phyloP scores from a whole-genome alignment of 2,329 filamentous ascomycete genomes.

The Penicillium sp. region DNA sequence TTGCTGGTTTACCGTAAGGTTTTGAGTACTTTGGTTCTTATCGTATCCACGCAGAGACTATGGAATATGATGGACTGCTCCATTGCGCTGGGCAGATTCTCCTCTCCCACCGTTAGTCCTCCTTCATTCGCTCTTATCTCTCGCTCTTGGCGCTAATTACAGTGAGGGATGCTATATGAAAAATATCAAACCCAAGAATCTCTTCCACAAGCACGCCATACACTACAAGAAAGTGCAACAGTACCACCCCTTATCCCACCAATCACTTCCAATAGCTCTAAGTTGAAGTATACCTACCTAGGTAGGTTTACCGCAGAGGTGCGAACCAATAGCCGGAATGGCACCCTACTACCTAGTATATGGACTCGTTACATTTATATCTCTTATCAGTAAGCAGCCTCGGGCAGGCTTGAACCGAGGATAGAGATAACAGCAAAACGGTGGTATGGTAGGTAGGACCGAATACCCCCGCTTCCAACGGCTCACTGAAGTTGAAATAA shows the following conservation, averaged over 20 bases:
- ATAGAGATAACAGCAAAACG: no score
- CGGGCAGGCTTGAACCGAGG: neutral
- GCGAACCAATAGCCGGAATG: neutral
- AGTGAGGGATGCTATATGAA: no score
- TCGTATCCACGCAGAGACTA: no score
- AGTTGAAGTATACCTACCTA: neutral
- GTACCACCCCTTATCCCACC: slow-evolving; percentile 5
- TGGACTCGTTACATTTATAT: no score
- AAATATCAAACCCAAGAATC: neutral
- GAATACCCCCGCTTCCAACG: neutral
- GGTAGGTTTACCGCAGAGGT: slow-evolving; percentile 4
- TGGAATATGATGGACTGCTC: no score
- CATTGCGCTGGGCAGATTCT: no score
- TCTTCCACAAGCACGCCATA: neutral
- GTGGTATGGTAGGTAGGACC: no score
- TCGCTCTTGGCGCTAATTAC: no score
- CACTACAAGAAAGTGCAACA: neutral
- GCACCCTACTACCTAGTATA: no score
- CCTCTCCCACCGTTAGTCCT: no score
- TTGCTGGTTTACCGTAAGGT: neutral
- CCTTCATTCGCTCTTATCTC: no score
- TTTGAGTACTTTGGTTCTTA: no score
- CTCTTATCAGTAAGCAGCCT: neutral
- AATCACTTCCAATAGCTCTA: slow-evolving; percentile 4
- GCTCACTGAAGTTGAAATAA: slow-evolving; percentile 20